Evolutionary conservation across 805 yeast species (phyloP).

Genomic region (Debaryomyces hansenii): DNA sequence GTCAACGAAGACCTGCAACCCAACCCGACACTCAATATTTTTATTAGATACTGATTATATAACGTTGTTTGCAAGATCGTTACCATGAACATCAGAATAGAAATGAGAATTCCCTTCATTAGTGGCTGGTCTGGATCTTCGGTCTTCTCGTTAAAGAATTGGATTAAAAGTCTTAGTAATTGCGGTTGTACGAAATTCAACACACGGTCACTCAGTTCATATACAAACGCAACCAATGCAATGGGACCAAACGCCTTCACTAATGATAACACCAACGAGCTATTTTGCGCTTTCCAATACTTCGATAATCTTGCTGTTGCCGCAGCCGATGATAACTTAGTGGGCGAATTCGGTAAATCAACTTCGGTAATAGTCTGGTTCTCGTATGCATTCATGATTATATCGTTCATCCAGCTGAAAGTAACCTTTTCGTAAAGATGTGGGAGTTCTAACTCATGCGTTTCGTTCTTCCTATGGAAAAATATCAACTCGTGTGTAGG

Average conservation of each 20-base stretch:
- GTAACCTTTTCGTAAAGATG: constrained; percentile 40
- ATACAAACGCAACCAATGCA: constrained; percentile 19
- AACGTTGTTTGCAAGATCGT: constrained; percentile 62
- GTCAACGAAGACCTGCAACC: constrained; percentile 57
- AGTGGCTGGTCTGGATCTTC: constrained; percentile 39
- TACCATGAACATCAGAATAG: constrained; percentile 60
- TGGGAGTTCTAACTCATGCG: constrained; percentile 17
- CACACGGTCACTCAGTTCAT: constrained; percentile 21
- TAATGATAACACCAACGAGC: constrained; percentile 17
- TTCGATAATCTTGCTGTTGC: constrained; percentile 15
- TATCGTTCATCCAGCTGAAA: constrained; percentile 49
- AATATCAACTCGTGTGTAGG: constrained; percentile 41
- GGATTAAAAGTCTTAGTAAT: constrained; percentile 63
- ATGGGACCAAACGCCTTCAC: constrained; percentile 26
- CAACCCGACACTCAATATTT: constrained; percentile 60
- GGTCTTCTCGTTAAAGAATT: constrained; percentile 48
- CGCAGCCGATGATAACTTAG: constrained; percentile 20
- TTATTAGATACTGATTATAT: constrained; percentile 66
- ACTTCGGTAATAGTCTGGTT: constrained; percentile 35
- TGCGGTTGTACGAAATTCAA: constrained; percentile 80
- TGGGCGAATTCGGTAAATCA: constrained; percentile 31
- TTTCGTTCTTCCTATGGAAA: constrained; percentile 24
- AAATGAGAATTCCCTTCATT: constrained; percentile 61
- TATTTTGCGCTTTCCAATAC: constrained; percentile 13
- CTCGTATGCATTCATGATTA: constrained; percentile 39